Conservation (phyloP, 805 yeast species). For the Pichia kluyveri region DNA sequence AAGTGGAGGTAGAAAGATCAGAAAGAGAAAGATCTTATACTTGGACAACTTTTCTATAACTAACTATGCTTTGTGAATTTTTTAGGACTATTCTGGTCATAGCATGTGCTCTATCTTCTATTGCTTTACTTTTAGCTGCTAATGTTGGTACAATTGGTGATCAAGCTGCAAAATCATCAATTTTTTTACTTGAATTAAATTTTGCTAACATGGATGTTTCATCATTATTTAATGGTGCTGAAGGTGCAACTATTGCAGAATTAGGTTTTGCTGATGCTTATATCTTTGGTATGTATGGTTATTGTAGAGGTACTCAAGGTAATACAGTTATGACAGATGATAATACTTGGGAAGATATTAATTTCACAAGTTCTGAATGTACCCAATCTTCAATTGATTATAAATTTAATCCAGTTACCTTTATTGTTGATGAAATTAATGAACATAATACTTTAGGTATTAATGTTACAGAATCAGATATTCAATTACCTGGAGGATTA, state of each 20-base stretch:
- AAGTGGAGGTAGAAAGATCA: too few relatives aligned
- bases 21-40: too few relatives aligned
- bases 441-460: conserved; percentile 5
- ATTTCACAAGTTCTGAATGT: conserved; percentile 37
- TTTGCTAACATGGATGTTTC: conserved; percentile 23
- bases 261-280: conserved; percentile 38
- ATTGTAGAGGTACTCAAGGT: conserved; percentile 37
- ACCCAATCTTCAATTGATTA: conserved; percentile 45
- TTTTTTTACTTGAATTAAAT: conserved; percentile 42
- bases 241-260: conserved; percentile 3
- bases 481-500: conserved; percentile 48
- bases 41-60: too few relatives aligned
- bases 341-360: conserved; percentile 7
- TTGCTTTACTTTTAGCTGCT: conserved; percentile 39
- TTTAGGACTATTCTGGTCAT: conserved; percentile 9
- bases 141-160: conserved; percentile 43
- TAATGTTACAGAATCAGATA: conserved; percentile 14
- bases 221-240: conserved; percentile 5
- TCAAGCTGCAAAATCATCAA: conserved; percentile 32
- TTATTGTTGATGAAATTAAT: conserved; percentile 11
- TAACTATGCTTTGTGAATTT: conserved; percentile 2
- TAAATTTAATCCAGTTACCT: conserved; percentile 42
- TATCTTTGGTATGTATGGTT: conserved; percentile 56
- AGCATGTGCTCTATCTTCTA: conserved; percentile 28
- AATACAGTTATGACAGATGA: conserved; percentile 9